Evolutionary conservation across 2,329 filamentous ascomycete genomes (phyloP).

Genomic region (Monilinia fructigena): DNA sequence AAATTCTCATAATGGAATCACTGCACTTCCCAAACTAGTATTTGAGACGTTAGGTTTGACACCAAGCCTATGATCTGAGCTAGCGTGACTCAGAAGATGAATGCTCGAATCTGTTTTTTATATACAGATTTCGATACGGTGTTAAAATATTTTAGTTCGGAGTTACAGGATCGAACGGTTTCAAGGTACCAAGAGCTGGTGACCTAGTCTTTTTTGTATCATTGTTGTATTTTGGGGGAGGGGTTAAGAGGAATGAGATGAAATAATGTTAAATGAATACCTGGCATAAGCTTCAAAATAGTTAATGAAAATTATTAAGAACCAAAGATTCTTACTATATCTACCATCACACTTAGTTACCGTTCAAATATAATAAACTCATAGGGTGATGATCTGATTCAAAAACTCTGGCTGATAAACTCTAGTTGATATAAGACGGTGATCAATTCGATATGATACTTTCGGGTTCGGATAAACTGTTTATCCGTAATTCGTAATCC

Average conservation of each 20-base stretch:
- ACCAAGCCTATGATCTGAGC: neutral
- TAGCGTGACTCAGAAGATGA: neutral
- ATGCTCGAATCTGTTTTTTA: neutral
- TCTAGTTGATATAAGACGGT: neutral
- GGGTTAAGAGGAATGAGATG: neutral
- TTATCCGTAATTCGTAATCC: neutral
- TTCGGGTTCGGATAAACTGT: constrained; percentile 6
- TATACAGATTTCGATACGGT: neutral
- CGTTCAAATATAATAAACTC: neutral
- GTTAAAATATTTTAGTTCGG: neutral
- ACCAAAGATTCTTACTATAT: neutral
- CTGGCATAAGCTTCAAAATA: neutral
- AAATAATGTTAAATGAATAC: neutral
- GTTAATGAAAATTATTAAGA: neutral
- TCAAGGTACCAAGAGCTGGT: constrained; percentile 39
- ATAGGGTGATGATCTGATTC: no score
- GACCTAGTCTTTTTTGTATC: constrained; percentile 22
- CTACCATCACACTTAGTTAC: neutral
- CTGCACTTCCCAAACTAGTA: neutral
- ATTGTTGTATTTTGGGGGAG: neutral
- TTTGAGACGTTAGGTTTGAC: neutral
- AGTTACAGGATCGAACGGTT: constrained; percentile 1
- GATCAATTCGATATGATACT: neutral
- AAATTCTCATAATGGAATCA: neutral
- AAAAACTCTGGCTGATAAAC: neutral